Evolutionary conservation across 495 filamentous ascomycete genomes (phyloP), one percentile per base, ranked within the genome.

Genomic region (Talaromyces nanjingensis): DNA sequence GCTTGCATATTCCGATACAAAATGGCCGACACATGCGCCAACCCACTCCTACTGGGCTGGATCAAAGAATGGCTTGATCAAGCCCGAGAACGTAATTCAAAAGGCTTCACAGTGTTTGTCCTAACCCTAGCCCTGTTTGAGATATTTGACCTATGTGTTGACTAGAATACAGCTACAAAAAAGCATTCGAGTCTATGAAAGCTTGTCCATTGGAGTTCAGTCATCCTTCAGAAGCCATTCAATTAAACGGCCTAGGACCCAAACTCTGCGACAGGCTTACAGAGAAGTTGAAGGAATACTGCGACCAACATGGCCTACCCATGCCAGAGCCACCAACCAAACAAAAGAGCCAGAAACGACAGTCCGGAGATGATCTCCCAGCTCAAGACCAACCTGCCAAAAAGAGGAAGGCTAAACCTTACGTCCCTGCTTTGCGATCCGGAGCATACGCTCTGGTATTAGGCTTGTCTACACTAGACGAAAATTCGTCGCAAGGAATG

Each of bases 1-100:
- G 18, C 49, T 25, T 54, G 18, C 49, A 54, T 54, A 14, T 29
- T 25, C 0, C 24, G 8, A 54, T 20, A 54, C 8, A 22, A 34
- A 69, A 80, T 80, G 78, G 76, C 71, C 53, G 74, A 79, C 49
- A 68, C 68, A 11, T 89, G 86, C 66, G 85, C 88, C 20, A 96
- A 96, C 69, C 89, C 91, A 12, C 78, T 92, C 33, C 81, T 93
- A 4, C 79, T 93, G 55, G 74, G 76, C 62, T 96, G 89, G 85
- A 84, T 96, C 60, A 86, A 88, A 65, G 89, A 92, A 77, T 93
- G 89, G 89, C 82, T 87, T 49, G 89, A 92, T n/a, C 72, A 81
- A 24, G 91, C 89, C 0, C 80, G 83, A 53, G 86, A 91, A 65
- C 84, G 83, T 7, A 91, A 89, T 69, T 81, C 84, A 34, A 93